Evolutionary conservation across 176 grass and related monocot genomes (phyloP), one percentile per base, ranked within the genome.

Genomic region (Bolboschoenus planiculmis): DNA sequence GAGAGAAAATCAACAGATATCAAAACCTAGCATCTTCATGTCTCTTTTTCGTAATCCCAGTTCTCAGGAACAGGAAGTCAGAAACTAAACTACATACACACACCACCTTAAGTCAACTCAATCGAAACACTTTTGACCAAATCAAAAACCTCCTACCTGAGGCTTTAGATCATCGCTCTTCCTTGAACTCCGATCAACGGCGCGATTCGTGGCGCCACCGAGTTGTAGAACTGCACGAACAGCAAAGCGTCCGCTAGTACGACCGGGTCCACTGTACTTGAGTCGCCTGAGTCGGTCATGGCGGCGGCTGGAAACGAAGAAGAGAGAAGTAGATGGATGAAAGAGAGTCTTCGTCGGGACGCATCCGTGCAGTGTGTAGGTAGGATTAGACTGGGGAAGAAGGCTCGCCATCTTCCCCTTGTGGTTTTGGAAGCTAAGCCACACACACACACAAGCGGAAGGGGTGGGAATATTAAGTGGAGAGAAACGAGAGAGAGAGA

Each of bases 61-160:
- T 73, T 73, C 4, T 47, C 0, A 46, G 68, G 39, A 73, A 9
- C 23, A 73, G 68, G 46, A 15, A 47, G 40, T 27, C 11, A 44
- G 40, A 73, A 15, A 26, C 65, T 40, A 39, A 40, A n/a, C n/a
- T n/a, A n/a, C n/a, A n/a, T n/a, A n/a, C n/a, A 73, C 1, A 1
- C 43, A 77, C 10, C 36, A 46, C 35, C 35, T 40, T 4, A 48
- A 81, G 79, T 70, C 58, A 64, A 85, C 58, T 39, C 44, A 53
- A 80, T 29, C n/a, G 6, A 62, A 76, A 61, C 35, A 40, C 23
- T 54, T 51, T 30, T 35, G 54, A 66, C 62, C 1, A 43, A 72
- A 75, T 42, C 51, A 85, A 76, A 29, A n/a, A n/a, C n/a, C 34
- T 29, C 8, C 35, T 83, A 89, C 87, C 87, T 85, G 46, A 11